Evolutionary conservation across 495 filamentous ascomycete genomes (phyloP).

Genomic region (Patellaria atrata): DNA sequence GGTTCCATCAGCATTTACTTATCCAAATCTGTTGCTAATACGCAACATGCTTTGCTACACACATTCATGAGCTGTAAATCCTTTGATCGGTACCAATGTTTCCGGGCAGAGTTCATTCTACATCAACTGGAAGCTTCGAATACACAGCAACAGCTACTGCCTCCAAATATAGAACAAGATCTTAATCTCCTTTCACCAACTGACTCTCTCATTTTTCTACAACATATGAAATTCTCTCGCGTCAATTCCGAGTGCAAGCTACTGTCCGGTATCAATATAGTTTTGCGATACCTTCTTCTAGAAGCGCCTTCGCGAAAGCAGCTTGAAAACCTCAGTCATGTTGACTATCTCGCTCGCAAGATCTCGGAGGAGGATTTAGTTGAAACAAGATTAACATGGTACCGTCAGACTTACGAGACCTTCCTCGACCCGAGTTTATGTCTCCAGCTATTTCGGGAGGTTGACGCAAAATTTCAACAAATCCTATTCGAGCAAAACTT

Average conservation of each 20-base stretch:
- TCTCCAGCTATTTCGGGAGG: constrained; percentile 33
- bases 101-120: constrained; percentile 36
- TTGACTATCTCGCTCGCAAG: constrained; percentile 36
- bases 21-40: constrained; percentile 39
- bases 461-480: constrained; percentile 28
- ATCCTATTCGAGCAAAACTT: constrained; percentile 32
- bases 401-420: constrained; percentile 32
- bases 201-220: constrained; percentile 37
- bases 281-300: constrained; percentile 34
- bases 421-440: constrained; percentile 29
- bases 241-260: constrained; percentile 15
- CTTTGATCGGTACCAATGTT: constrained; percentile 37
- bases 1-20: constrained; percentile 34
- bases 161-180: constrained; percentile 35
- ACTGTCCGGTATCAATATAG: constrained; percentile 7
- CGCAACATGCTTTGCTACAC: constrained; percentile 38
- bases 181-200: constrained; percentile 38
- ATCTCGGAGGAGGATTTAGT: constrained; percentile 31
- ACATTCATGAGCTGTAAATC: constrained; percentile 40
- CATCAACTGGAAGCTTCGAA: constrained; percentile 14
- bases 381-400: constrained; percentile 36
- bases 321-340: constrained; percentile 34
- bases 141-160: constrained; percentile 29
- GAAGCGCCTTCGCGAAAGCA: constrained; percentile 37
- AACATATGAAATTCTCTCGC: constrained; percentile 34